phyloP scores from a whole-genome alignment of 352 stramenopile species.

The Phytophthora kernoviae region DNA sequence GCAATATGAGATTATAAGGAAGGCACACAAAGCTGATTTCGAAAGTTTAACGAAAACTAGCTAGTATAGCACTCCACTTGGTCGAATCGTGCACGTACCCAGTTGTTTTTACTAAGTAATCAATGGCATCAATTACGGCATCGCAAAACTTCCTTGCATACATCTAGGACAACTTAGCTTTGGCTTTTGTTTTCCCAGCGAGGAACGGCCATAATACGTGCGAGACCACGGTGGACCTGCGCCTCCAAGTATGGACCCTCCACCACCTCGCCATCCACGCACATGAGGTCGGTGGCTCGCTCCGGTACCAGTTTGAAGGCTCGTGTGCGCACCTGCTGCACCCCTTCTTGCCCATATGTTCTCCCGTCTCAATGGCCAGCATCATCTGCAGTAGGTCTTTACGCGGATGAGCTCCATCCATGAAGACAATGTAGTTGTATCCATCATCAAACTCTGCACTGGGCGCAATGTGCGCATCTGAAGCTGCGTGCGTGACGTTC shows the following conservation, averaged over 20 bases:
- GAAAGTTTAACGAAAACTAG: no score
- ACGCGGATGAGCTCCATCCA: conserved; percentile 42
- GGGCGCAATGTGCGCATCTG: conserved; percentile 54
- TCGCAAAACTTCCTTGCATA: not conserved
- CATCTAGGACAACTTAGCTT: conserved; percentile 11
- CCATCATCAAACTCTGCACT: conserved; percentile 58
- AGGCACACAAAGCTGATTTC: no score
- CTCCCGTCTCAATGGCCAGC: conserved; percentile 52
- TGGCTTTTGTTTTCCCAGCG: conserved; percentile 14
- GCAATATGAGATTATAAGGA: no score
- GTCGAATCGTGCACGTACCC: no score
- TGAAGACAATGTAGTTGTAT: conserved; percentile 66
- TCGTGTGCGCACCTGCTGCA: conserved; percentile 57
- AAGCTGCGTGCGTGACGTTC: conserved; percentile 63
- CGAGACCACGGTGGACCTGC: conserved; percentile 66
- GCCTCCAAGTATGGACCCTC: conserved; percentile 49
- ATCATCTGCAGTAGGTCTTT: conserved; percentile 53
- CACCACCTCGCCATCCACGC: conserved; percentile 65
- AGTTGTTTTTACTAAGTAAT: no score
- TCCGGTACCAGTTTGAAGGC: conserved; percentile 57
- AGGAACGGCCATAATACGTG: conserved; percentile 50
- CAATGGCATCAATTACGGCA: no score
- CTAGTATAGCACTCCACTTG: no score
- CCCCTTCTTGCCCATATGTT: conserved; percentile 50
- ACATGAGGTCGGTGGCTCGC: conserved; percentile 49